phyloP scores from a whole-genome alignment of 2,329 filamentous ascomycete genomes.

The Fusarium duplospermum region DNA sequence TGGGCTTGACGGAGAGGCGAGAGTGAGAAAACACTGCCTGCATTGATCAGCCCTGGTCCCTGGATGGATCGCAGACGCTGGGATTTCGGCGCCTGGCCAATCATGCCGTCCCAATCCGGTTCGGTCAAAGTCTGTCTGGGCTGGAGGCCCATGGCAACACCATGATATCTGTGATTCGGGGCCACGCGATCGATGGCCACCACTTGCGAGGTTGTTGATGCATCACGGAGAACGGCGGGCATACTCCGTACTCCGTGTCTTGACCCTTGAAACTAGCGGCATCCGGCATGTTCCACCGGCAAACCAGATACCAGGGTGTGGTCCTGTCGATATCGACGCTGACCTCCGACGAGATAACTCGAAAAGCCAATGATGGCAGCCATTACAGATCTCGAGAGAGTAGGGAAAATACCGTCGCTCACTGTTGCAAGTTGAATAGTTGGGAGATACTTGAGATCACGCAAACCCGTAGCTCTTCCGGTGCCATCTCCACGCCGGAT shows the following conservation, averaged over 20 bases:
- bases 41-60: constrained; percentile 14
- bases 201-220: not conserved
- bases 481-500: constrained; percentile 23
- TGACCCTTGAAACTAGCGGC: constrained; percentile 4
- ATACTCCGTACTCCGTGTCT: constrained; percentile 1
- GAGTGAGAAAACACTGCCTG: constrained; percentile 24
- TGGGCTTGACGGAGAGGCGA: not conserved
- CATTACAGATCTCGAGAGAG: not conserved
- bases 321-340: not conserved
- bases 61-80: not conserved
- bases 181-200: constrained; percentile 1
- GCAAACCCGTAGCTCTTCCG: constrained; percentile 4
- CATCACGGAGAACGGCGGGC: constrained; percentile 7
- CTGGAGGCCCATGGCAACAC: not conserved
- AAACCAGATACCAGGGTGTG: not conserved
- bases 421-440: not conserved
- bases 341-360: not conserved
- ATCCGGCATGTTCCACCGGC: not conserved
- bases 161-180: not conserved
- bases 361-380: not conserved
- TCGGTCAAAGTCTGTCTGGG: not conserved
- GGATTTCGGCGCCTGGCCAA: not conserved
- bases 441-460: not conserved
- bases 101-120: not conserved
- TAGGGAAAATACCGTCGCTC: not conserved